A percentile compares a stretch with the other conserved stretches of the same genome.
Conservation (phyloP, 1,139 yeast species). For the Geotrichum fermentans region DNA sequence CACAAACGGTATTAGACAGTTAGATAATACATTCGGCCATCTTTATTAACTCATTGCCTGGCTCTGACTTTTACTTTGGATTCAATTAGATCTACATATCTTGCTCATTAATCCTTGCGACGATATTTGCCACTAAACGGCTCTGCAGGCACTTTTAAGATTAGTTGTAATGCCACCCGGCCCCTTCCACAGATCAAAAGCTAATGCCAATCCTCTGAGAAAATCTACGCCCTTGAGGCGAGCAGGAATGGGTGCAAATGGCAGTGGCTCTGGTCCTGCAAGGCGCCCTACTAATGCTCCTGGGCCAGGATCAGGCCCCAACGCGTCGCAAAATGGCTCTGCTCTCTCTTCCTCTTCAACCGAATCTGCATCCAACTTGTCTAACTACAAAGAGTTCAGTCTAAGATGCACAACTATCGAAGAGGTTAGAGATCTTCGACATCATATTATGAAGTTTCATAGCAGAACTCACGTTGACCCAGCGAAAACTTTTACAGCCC, state of each 20-base stretch:
- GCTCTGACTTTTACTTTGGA: no score
- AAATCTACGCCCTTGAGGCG: constrained; percentile 15
- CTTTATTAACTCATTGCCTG: no score
- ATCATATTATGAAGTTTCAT: constrained; percentile 79
- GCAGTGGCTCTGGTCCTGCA: constrained; percentile 12
- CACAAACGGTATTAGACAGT: no score
- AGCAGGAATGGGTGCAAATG: not conserved
- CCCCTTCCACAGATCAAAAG: constrained; percentile 11
- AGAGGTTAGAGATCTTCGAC: constrained; percentile 69
- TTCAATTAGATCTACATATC: no score
- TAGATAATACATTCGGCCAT: no score
- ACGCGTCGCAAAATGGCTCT: constrained; percentile 13
- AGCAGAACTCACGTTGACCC: constrained; percentile 58
- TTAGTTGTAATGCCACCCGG: constrained; percentile 16
- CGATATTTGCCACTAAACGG: no score
- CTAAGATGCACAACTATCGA: constrained; percentile 68
- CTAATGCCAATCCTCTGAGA: constrained; percentile 18
- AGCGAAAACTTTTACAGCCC: constrained; percentile 62
- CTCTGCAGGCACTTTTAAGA: no score
- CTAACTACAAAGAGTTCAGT: constrained; percentile 53
- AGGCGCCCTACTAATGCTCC: constrained; percentile 14
- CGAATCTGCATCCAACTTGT: constrained; percentile 11
- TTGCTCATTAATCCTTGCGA: no score
- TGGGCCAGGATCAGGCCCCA: constrained; percentile 16
- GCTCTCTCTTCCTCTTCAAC: constrained; percentile 11